Evolutionary conservation across 305 asterid species (phyloP), one percentile per base, ranked within the genome.

Genomic region (Coffea humblotiana): DNA sequence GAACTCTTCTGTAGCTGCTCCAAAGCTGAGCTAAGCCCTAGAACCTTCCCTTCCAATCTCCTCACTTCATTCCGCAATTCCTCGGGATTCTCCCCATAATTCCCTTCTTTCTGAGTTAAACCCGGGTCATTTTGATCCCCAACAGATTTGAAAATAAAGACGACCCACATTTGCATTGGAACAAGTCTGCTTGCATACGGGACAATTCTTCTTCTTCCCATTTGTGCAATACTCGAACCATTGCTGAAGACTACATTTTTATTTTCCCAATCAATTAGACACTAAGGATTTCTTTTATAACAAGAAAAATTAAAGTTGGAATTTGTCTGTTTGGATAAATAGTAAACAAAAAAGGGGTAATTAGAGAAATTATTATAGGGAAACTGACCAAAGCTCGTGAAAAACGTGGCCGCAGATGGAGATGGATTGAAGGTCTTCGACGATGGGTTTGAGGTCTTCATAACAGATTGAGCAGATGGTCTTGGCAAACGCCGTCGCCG

Each of bases 171-270:
- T 88, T 58, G 91, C 84, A 80, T 89, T 88, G 23, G 93, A 86
- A 82, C 98, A 96, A n/a, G 78, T 77, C 88, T 91, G 97, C 86
- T 96, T 96, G 90, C 99, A 96, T 67, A 94, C 90, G 13, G 98
- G 99, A 80, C 99, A 96, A 71, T 77, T 90, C 91, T 88, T 90
- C 91, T 93, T 95, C 97, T 91, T 96, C 83, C 86, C 82, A 66
- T 89, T 90, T 66, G 92, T 92, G 79, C 98, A 92, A 85, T 92
- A 96, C 90, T 96, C 98, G 43, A 96, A 92, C 98, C 97, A 96
- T 83, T 96, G 98, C 64, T 94, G 98, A 79, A 96, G 90, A 86
- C 98, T 95, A 78, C 14, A 70, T 56, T 82, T 76, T 71, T 2
- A 1, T 51, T 51, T 13, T 51, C 3, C 16, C 12, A 51, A 2